A percentile compares a stretch with the other conserved stretches of the same genome.
Conservation (phyloP, 192 early-diverging fungal species). For the Spinellus fusiger region DNA sequence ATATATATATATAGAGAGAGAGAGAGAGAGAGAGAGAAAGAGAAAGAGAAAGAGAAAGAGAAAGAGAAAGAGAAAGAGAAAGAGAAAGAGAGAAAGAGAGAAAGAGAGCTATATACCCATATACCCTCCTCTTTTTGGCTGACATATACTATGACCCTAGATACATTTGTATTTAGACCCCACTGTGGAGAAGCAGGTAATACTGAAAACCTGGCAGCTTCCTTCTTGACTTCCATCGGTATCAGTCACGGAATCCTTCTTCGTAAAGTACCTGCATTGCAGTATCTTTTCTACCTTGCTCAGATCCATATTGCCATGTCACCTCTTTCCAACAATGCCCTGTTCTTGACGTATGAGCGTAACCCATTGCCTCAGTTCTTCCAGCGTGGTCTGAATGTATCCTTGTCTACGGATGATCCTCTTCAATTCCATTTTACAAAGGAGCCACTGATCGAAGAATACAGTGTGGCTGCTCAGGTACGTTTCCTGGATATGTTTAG, state of each 20-base stretch:
- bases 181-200: constrained; percentile 96
- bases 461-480: constrained; percentile 89
- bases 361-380: constrained; percentile 89
- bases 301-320: constrained; percentile 97
- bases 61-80: neutral
- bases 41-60: too few species aligned
- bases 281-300: constrained; percentile 92
- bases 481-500: too few species aligned
- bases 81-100: neutral
- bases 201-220: constrained; percentile 85
- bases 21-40: too few species aligned
- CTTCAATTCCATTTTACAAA: constrained; percentile 96
- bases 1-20: neutral
- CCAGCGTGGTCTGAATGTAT: constrained; percentile 90
- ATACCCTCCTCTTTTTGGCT: neutral
- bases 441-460: constrained; percentile 96
- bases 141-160: constrained; percentile 26
- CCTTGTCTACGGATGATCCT: constrained; percentile 92
- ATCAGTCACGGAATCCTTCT: constrained; percentile 93
- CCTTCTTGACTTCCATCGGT: constrained; percentile 79
- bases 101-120: neutral
- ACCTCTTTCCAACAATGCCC: constrained; percentile 92
- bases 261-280: constrained; percentile 89
- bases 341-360: constrained; percentile 89
- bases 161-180: constrained; percentile 90